These are phyloP conservation scores for Inonotus obliquus DNA, from an alignment of 1,284 basidiomycete species.

Conservation along the genomic window DNA sequence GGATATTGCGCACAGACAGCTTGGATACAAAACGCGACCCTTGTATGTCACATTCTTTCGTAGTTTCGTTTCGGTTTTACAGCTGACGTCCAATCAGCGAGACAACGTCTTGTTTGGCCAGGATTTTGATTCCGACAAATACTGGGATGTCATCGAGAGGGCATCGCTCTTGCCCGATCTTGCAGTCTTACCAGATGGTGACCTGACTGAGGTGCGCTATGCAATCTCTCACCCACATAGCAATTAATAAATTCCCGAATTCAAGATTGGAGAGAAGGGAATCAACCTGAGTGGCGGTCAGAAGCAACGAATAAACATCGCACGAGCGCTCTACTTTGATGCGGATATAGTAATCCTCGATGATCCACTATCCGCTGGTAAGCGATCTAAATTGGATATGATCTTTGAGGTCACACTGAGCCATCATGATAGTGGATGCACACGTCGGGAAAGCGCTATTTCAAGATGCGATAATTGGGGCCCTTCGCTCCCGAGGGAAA, in stretches of 20 bases:
- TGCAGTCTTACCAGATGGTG: conserved; percentile 69
- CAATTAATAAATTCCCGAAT: not conserved
- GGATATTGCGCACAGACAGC: conserved; percentile 83
- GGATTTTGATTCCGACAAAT: conserved; percentile 60
- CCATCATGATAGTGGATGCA: conserved; percentile 46
- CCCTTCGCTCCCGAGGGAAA: conserved; percentile 52
- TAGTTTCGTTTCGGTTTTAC: not conserved
- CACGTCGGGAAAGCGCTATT: conserved; percentile 70
- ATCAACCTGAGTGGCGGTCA: conserved; percentile 58
- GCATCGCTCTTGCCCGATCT: conserved; percentile 65
- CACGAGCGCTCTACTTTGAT: conserved; percentile 66
- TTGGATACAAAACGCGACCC: conserved; percentile 84
- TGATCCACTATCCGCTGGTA: conserved; percentile 70
- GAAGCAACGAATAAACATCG: conserved; percentile 68
- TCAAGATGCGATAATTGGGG: conserved; percentile 56
- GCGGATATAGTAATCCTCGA: conserved; percentile 70
- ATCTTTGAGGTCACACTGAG: not conserved
- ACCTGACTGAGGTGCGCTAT: conserved; percentile 59
- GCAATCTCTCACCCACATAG: conserved; percentile 1
- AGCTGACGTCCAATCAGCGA: conserved; percentile 30
- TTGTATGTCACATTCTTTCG: conserved; percentile 43
- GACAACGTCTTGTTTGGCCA: conserved; percentile 69
- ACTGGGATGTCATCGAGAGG: conserved; percentile 60
- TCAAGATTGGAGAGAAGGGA: conserved; percentile 61
- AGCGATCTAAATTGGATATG: conserved; percentile 4